Evolutionary conservation across 805 yeast species (phyloP).

Genomic region (Starmerella floris): DNA sequence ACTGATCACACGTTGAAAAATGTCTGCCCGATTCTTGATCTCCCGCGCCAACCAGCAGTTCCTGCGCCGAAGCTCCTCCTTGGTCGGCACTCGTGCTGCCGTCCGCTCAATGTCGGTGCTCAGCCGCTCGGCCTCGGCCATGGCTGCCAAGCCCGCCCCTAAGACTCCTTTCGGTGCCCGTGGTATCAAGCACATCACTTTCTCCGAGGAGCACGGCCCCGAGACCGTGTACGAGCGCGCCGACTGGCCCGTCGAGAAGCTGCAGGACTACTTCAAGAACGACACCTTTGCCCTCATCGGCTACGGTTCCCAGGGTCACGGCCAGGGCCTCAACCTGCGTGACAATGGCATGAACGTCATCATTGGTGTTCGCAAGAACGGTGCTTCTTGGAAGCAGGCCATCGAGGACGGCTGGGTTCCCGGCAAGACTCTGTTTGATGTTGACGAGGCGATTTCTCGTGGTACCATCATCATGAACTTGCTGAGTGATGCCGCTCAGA

Average conservation of each 20-base stretch:
- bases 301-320: slow-evolving; percentile 99
- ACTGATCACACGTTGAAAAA: slow-evolving; percentile 1
- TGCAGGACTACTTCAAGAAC: slow-evolving; percentile 90
- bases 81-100: slow-evolving; percentile 29
- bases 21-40: slow-evolving; percentile 24
- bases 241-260: slow-evolving; percentile 98
- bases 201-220: slow-evolving; percentile 64
- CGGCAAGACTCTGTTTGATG: slow-evolving; percentile 94
- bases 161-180: slow-evolving; percentile 48
- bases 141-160: slow-evolving; percentile 16
- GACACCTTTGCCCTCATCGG: slow-evolving; percentile 97
- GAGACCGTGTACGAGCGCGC: slow-evolving; percentile 97
- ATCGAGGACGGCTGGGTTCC: slow-evolving; percentile 99
- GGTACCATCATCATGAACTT: slow-evolving; percentile 97
- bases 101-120: slow-evolving; percentile 48
- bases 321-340: slow-evolving; percentile 98
- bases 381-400: slow-evolving; percentile 99
- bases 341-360: slow-evolving; percentile 97
- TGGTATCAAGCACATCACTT: slow-evolving; percentile 93
- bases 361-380: slow-evolving; percentile 95
- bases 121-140: slow-evolving; percentile 28
- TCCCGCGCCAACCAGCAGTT: slow-evolving; percentile 24
- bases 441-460: slow-evolving; percentile 77
- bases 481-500: slow-evolving; percentile 98
- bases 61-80: slow-evolving; percentile 33